A percentile compares a stretch with the other conserved stretches of the same genome.
Conservation (phyloP, 768 basidiomycete species). For the Psilocybe tampanensis region DNA sequence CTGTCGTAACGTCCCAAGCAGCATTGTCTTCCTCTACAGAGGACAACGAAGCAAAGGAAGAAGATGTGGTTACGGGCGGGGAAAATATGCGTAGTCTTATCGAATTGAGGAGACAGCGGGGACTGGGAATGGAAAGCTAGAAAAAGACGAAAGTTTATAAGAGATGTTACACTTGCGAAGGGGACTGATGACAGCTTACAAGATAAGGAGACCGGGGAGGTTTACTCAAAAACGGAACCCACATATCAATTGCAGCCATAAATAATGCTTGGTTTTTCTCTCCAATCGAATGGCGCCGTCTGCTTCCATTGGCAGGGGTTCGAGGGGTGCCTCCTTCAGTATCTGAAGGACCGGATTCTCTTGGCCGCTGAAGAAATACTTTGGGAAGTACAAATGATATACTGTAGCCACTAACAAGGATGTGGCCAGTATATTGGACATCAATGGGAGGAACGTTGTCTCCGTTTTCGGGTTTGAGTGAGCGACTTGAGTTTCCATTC, state of each 20-base stretch:
- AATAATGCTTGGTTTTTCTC: constrained; percentile 69
- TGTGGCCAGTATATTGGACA: constrained; percentile 69
- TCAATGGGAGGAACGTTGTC: constrained; percentile 53
- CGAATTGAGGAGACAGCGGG: constrained; percentile 77
- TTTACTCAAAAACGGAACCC: constrained; percentile 65
- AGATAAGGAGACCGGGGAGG: constrained; percentile 79
- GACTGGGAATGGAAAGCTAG: constrained; percentile 77
- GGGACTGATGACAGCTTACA: constrained; percentile 39
- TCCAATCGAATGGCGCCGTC: constrained; percentile 56
- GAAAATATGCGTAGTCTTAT: constrained; percentile 77
- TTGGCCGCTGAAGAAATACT: constrained; percentile 46
- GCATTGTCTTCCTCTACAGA: constrained; percentile 71
- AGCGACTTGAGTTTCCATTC: constrained; percentile 36
- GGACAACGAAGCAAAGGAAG: constrained; percentile 74
- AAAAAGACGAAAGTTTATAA: constrained; percentile 7
- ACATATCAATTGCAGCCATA: constrained; percentile 81
- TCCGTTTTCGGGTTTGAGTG: constrained; percentile 37
- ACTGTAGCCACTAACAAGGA: constrained; percentile 76
- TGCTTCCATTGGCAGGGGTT: constrained; percentile 35
- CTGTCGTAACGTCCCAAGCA: constrained; percentile 76
- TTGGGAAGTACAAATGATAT: constrained; percentile 79
- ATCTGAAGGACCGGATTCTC: constrained; percentile 20
- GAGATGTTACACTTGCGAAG: not conserved
- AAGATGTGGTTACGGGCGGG: constrained; percentile 45
- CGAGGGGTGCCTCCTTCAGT: constrained; percentile 30